Evolutionary conservation across 1,284 basidiomycete species (phyloP), one percentile per base, ranked within the genome.

Genomic region (Tilletia setariae): DNA sequence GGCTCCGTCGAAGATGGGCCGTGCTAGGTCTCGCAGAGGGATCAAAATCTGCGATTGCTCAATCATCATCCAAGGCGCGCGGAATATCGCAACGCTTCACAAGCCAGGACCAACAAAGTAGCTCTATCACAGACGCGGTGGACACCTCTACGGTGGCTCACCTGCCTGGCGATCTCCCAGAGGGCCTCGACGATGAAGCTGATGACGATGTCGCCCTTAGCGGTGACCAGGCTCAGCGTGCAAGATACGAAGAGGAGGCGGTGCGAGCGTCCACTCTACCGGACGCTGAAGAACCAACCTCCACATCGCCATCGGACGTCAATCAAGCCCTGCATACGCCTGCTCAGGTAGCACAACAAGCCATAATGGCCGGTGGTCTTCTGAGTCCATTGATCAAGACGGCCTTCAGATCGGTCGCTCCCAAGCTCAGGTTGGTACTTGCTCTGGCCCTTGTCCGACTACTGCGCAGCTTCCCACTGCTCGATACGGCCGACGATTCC

Each of bases 1-100:
- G 88, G 11, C 84, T 96, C 65, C 85, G 92, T 49, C 85, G 92
- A 70, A 86, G 93, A 51, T 94, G 92, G 92, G 87, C 87, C 61
- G 86, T 91, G 6, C 85, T 92, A 15, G 91, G 90, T 2, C 88
- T 92, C 47, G 47, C 21, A 47, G 44, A 62, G 43, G 32, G n/a
- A 28, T 43, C 49, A 2, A 44, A 63, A 11, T 35, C 32, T 19
- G 25, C 15, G 25, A 64, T 16, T 40, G 35, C 35, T 40, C 35
- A 40, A 40, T 11, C 35, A 11, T 44, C 46, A 3, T 66, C 71
- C 9, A 30, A 46, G 21, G 56, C 30, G 2, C 32, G 62, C 16
- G 56, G 56, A 9, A 61, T 61, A 15, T 61, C 56, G 1, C 56
- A 61, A 30, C 56, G 56, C 28, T 61, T 61, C 15, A 19, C 28